phyloP scores from a whole-genome alignment of 768 basidiomycete genomes.

The Strobilomyces dryophilus region DNA sequence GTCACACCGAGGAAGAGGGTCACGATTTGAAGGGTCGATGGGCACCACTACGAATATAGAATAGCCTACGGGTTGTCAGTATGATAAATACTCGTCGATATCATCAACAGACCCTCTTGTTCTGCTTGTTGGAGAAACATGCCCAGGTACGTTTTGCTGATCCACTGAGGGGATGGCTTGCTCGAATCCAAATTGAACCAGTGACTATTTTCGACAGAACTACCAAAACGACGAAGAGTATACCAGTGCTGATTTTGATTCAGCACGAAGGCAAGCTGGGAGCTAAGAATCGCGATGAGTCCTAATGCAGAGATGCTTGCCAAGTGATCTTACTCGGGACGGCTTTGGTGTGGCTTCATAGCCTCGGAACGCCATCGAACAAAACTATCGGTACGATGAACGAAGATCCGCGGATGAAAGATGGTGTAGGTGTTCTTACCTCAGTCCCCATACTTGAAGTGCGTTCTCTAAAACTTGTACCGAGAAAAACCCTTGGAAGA shows the following conservation, averaged over 20 bases:
- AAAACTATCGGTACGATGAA: conserved; percentile 40
- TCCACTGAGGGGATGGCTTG: conserved; percentile 69
- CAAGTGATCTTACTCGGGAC: conserved; percentile 61
- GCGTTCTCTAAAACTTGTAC: conserved; percentile 86
- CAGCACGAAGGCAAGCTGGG: conserved; percentile 83
- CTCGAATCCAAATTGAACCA: conserved; percentile 92
- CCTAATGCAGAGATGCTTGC: background rate
- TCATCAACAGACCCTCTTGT: conserved; percentile 56
- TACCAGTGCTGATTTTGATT: conserved; percentile 90
- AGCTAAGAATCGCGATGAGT: conserved; percentile 38
- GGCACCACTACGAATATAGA: conserved; percentile 76
- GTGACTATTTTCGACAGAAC: conserved; percentile 47
- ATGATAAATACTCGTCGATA: background rate
- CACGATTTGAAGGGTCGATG: conserved; percentile 48
- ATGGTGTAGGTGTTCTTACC: conserved; percentile 39
- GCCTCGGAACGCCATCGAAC: conserved; percentile 81
- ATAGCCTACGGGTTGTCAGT: conserved; percentile 50
- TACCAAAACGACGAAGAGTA: conserved; percentile 77
- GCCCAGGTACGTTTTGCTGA: conserved; percentile 75
- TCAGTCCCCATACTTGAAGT: conserved; percentile 78
- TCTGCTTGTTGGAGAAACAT: conserved; percentile 89
- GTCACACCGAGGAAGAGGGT: conserved; percentile 57
- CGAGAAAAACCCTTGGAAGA: conserved; percentile 76
- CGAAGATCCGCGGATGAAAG: conserved; percentile 2
- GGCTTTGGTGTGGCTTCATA: conserved; percentile 71